A percentile compares a stretch with the other conserved stretches of the same genome.
Conservation (phyloP, 2,329 filamentous ascomycete genomes). For the Cladosporium sp. region DNA sequence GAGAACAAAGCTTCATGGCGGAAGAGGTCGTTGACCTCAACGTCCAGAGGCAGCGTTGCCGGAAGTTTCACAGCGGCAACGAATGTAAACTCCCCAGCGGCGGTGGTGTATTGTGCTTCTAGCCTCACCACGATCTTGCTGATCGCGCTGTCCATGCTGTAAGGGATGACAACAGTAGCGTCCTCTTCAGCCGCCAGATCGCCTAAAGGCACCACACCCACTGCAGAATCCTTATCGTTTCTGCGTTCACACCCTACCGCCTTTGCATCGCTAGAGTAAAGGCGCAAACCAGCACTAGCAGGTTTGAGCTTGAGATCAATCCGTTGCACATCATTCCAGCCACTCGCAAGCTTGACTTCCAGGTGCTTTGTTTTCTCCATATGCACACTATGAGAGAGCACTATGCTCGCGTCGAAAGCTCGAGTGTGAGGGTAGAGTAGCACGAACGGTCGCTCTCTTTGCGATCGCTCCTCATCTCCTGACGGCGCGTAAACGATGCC, state of each 20-base stretch:
- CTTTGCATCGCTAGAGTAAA: conserved; percentile 49
- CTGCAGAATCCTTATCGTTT: conserved; percentile 15
- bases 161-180: conserved; percentile 66
- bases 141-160: conserved; percentile 68
- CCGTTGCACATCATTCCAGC: conserved; percentile 61
- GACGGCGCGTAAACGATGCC: conserved; percentile 10
- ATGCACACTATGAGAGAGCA: conserved; percentile 65
- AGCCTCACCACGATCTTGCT: conserved; percentile 62
- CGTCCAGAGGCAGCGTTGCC: conserved; percentile 76
- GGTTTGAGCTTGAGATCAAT: conserved; percentile 51
- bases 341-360: conserved; percentile 66
- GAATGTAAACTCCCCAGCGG: conserved; percentile 37
- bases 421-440: conserved; percentile 66
- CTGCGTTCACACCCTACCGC: conserved; percentile 1
- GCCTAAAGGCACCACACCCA: conserved; percentile 18
- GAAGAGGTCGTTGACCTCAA: conserved; percentile 96
- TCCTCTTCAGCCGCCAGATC: conserved; percentile 34
- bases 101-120: conserved; percentile 37
- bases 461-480: conserved; percentile 4
- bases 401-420: conserved; percentile 64
- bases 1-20: conserved; percentile 79
- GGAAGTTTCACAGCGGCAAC: conserved; percentile 59
- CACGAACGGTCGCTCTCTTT: conserved; percentile 43
- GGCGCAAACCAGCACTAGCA: conserved; percentile 55
- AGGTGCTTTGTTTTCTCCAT: conserved; percentile 74